phyloP scores from a whole-genome alignment of 2,329 filamentous ascomycete species.

The Hymenotorrendiella dingleyae region DNA sequence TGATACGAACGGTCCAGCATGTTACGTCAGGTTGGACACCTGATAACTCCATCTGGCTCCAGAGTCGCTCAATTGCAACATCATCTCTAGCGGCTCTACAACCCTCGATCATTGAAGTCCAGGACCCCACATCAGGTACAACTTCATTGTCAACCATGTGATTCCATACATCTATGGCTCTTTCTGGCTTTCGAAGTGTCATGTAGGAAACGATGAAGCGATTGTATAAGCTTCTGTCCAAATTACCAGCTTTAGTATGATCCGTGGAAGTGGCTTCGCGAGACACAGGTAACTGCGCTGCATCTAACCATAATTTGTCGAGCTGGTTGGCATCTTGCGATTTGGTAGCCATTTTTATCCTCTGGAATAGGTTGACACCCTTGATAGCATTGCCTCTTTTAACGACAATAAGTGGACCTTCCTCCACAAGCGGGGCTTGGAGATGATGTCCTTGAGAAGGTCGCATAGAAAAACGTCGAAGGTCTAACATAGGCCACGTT shows the following conservation, averaged over 20 bases:
- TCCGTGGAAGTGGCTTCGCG: not conserved
- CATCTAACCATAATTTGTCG: slow-evolving; percentile 24
- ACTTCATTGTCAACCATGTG: slow-evolving; percentile 48
- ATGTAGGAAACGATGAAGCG: slow-evolving; percentile 43
- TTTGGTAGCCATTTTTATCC: slow-evolving; percentile 20
- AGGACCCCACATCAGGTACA: slow-evolving; percentile 57
- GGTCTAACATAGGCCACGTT: slow-evolving; percentile 12
- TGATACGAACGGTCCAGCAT: slow-evolving; percentile 67
- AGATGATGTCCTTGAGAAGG: not conserved
- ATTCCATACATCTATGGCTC: slow-evolving; percentile 51
- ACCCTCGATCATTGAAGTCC: slow-evolving; percentile 68
- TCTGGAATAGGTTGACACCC: slow-evolving; percentile 9
- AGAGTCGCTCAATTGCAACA: slow-evolving; percentile 58
- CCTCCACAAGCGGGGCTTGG: not conserved
- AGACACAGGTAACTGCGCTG: slow-evolving; percentile 18
- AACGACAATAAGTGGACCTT: not conserved
- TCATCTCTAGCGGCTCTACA: slow-evolving; percentile 56
- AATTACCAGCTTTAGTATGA: slow-evolving; percentile 3
- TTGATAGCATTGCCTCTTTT: slow-evolving; percentile 4
- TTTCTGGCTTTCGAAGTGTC: slow-evolving; percentile 34
- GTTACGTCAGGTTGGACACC: slow-evolving; percentile 54
- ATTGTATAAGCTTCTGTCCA: slow-evolving; percentile 33
- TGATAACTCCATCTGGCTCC: slow-evolving; percentile 54
- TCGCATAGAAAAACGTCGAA: too few relatives aligned
- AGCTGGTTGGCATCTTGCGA: slow-evolving; percentile 17